Evolutionary conservation across 495 filamentous ascomycete species (phyloP), one percentile per base, ranked within the genome.

Genomic region (Talaromyces thailandensis): DNA sequence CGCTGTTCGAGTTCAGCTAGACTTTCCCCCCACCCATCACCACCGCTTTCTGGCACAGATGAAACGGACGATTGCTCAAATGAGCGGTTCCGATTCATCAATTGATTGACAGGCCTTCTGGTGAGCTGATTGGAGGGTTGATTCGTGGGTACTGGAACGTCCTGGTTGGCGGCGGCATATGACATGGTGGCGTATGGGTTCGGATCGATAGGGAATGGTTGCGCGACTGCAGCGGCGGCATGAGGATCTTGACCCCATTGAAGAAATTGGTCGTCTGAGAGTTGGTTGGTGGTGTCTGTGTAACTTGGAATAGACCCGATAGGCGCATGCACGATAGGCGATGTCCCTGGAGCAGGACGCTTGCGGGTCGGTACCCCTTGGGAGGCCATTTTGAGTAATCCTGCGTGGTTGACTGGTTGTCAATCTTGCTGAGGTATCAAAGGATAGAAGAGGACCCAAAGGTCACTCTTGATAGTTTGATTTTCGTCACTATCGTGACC

Each of bases 1-100:
- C 81, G 86, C 69, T 87, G 82, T 68, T 93, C 90, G 8, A 96
- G 81, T 31, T 89, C 79, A 57, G 91, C 89, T 62, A 92, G 77
- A 64, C 85, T 88, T 64, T 93, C 75, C 24, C 69, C 71, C 78
- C 89, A 76, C 79, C 82, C 73, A 77, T 85, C 71, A 24, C 48
- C 61, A 63, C 55, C 58, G 66, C 79, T 79, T 23, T 87, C 84
- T 2, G 73, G 63, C 62, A 83, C 84, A 12, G 70, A 61, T 4
- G 75, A 65, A 80, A 81, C 68, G 72, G 75, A 82, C 63, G 61
- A 84, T 74, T 66, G 75, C 60, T 79, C 76, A 57, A 74, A 79
- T 9, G 68, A 67, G 51, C 74, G 76, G 52, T 72, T 74, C 35
- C 78, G 71, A 65, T 64, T 77, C 9, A 91, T 76, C 31, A 88